These are phyloP conservation scores for Aspergillus steynii DNA, from an alignment of 495 filamentous ascomycete genomes.

Conservation along the genomic window DNA sequence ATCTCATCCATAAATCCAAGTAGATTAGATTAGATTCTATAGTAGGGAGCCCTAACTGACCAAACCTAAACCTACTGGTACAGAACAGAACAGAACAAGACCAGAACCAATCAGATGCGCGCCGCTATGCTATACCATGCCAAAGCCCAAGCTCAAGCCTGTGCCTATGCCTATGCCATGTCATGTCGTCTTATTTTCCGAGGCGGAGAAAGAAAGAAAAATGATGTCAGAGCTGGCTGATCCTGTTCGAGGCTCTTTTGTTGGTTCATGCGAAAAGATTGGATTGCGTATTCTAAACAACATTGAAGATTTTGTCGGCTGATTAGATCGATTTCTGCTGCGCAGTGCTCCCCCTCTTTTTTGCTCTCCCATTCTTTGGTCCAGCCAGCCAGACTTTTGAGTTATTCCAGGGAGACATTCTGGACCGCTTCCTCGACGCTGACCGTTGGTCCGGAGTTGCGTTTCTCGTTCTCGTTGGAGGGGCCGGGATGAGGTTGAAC, in stretches of 20 bases:
- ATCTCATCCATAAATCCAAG: no score
- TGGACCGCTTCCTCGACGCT: constrained; percentile 44
- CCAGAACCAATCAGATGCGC: no score
- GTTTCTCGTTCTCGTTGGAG: constrained; percentile 18
- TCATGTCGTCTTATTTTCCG: neutral
- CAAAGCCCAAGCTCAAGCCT: no score
- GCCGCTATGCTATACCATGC: no score
- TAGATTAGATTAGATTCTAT: no score
- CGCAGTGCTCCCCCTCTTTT: neutral
- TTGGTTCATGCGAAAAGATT: neutral
- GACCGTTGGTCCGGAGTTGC: constrained; percentile 21
- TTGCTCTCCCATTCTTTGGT: neutral
- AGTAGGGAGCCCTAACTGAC: neutral
- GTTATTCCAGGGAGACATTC: constrained; percentile 32
- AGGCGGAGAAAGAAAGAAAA: neutral
- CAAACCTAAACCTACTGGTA: neutral
- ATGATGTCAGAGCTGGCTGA: neutral
- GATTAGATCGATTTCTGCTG: no score
- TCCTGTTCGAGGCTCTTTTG: neutral
- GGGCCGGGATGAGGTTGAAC: neutral
- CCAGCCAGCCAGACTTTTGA: neutral
- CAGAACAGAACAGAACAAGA: no score
- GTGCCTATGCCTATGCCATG: no score
- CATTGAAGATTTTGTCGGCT: no score
- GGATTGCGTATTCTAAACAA: no score